Evolutionary conservation across 495 filamentous ascomycete species (phyloP).

Genomic region (Achaetomiella virescens): DNA sequence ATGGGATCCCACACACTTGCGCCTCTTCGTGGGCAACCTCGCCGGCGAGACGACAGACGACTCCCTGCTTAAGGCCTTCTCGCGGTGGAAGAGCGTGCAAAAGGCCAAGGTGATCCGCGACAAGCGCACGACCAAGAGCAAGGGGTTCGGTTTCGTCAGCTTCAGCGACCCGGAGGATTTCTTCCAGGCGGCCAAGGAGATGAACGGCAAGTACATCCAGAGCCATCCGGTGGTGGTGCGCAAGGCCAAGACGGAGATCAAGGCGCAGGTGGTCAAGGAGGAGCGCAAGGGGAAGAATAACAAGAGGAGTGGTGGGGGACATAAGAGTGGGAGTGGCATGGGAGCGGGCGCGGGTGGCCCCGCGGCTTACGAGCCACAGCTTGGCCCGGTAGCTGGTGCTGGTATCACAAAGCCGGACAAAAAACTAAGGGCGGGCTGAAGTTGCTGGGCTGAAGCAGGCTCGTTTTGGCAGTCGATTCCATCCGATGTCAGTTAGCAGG

Average conservation of each 20-base stretch:
- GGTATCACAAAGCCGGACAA: slow-evolving; percentile 71
- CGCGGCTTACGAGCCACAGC: slow-evolving; percentile 35
- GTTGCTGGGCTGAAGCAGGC: slow-evolving; percentile 59
- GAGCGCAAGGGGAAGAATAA: slow-evolving; percentile 32
- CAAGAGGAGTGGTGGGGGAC: slow-evolving; percentile 27
- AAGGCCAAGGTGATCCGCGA: slow-evolving; percentile 95
- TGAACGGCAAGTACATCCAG: slow-evolving; percentile 99
- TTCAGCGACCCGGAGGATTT: slow-evolving; percentile 94
- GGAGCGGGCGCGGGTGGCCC: slow-evolving; percentile 22
- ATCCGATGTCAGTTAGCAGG: too few species aligned
- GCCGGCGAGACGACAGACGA: slow-evolving; percentile 99
- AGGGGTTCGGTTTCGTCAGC: slow-evolving; percentile 93
- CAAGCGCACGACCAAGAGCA: slow-evolving; percentile 90
- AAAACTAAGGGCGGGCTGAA: slow-evolving; percentile 77
- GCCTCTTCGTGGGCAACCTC: slow-evolving; percentile 92
- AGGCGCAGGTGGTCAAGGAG: slow-evolving; percentile 50
- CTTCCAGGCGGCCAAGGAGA: slow-evolving; percentile 90
- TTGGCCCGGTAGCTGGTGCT: slow-evolving; percentile 47
- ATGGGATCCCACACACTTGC: slow-evolving; percentile 93
- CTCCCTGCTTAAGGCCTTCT: slow-evolving; percentile 85
- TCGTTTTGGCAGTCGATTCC: neutral
- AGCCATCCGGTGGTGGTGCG: slow-evolving; percentile 85
- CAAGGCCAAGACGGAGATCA: slow-evolving; percentile 86
- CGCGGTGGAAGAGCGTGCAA: slow-evolving; percentile 77
- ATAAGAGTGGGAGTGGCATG: slow-evolving; percentile 31